Evolutionary conservation across 306 rosid genomes (phyloP), one percentile per base, ranked within the genome.

Genomic region (Herpetospermum pedunculosum): DNA sequence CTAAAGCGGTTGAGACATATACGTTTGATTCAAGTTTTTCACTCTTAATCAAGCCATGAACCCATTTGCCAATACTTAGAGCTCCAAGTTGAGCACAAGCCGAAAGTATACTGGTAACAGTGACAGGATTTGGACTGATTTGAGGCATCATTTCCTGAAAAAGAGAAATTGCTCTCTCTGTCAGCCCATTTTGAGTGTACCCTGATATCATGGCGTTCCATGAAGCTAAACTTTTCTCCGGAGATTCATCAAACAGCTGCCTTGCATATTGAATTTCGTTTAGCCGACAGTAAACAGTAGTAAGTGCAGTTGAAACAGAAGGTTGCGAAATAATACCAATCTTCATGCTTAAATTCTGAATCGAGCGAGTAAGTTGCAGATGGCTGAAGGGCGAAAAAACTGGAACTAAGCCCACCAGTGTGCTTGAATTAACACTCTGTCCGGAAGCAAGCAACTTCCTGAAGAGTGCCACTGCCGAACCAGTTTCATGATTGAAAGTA

Each of bases 161-260:
- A 77, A 91, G 92, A 84, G 91, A 79, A 73, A 94, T 83, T 25
- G 97, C 96, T 2, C 41, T 80, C 80, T 91, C 96, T 1, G 95
- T 91, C 59, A 87, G 80, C 78, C 99, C 99, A 82, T 89, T 85
- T 81, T 94, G 97, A 7, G 96, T 78, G 47, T 89, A 94, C 65
- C 99, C 99, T 1, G 96, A 89, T 75, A 94, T 94, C 92, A 95
- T 89, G 70, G 99, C 92, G 74, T 94, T 94, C 97, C 97, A 94
- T 50, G 89, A 90, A 32, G 92, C 85, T 86, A 88, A 79, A 32
- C 90, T 90, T 85, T 84, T 94, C 86, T 79, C 90, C 0, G 87
- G 80, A 4, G 92, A 88, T 81, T 88, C 97, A 73, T 94, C 92
- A 77, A 94, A 94, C 15, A 91, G 83, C 84, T 49, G 84, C 75